phyloP scores from a whole-genome alignment of 148 eudicot genomes.

The Gaultheria prostrata region DNA sequence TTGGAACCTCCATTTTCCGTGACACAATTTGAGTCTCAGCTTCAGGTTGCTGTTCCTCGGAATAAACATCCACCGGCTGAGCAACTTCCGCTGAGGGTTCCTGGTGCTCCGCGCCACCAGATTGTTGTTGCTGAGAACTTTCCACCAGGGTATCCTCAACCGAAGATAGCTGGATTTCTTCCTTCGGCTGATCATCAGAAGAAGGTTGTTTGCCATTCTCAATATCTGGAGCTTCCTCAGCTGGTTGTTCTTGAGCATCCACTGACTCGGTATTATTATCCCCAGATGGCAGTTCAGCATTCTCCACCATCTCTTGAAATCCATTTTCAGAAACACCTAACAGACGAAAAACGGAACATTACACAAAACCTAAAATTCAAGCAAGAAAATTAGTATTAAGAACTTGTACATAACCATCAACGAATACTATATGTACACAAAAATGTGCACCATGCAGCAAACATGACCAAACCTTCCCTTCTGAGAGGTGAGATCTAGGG shows the following conservation, averaged over 20 bases:
- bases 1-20: constrained; percentile 79
- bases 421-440: not conserved
- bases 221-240: constrained; percentile 15
- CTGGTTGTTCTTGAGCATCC: constrained; percentile 19
- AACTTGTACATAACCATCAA: not conserved
- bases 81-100: constrained; percentile 33
- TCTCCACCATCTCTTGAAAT: constrained; percentile 33
- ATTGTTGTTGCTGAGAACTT: constrained; percentile 23
- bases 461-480: not conserved
- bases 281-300: constrained; percentile 21
- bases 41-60: constrained; percentile 29
- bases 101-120: constrained; percentile 29
- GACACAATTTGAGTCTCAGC: constrained; percentile 39
- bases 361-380: not conserved
- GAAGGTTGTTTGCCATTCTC: constrained; percentile 24
- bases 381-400: not conserved
- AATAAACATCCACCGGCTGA: constrained; percentile 30
- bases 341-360: not conserved
- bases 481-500: not conserved
- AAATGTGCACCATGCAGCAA: not conserved
- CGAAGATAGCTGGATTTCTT: constrained; percentile 15
- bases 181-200: constrained; percentile 25
- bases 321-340: constrained; percentile 45
- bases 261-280: constrained; percentile 20
- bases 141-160: constrained; percentile 30